Percentiles rank a stretch among this genome's conserved stretches.
Evolutionary conservation across 305 asterid species (phyloP).

Genomic region (Ilex paraguariensis): DNA sequence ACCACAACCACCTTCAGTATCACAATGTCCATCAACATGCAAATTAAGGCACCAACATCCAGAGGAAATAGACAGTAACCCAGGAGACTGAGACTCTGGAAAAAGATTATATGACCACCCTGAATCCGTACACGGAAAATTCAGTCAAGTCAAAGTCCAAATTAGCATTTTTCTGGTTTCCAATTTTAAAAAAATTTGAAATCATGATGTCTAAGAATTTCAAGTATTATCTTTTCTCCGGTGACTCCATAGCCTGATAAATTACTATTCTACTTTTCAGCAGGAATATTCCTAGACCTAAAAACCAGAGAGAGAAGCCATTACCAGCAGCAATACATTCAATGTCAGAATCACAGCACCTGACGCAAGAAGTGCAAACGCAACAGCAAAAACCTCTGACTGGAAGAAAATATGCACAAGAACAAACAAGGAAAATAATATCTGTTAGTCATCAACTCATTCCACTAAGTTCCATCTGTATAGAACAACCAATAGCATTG

Average conservation of each 20-base stretch:
- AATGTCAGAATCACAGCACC: slow-evolving; percentile 88
- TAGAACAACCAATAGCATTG: too few relatives aligned
- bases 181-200: background rate
- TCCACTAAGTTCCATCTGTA: background rate
- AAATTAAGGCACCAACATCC: slow-evolving; percentile 67
- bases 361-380: slow-evolving; percentile 87
- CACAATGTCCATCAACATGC: slow-evolving; percentile 72
- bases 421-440: background rate
- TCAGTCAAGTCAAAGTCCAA: background rate
- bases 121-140: slow-evolving; percentile 16
- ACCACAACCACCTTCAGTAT: slow-evolving; percentile 71
- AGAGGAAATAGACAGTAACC: slow-evolving; percentile 89
- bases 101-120: slow-evolving; percentile 95
- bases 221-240: too few relatives aligned
- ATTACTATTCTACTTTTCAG: too few relatives aligned
- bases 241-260: too few relatives aligned
- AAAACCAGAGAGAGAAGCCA: slow-evolving; percentile 9
- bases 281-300: too few relatives aligned
- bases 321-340: slow-evolving; percentile 90
- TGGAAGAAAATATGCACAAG: slow-evolving; percentile 19
- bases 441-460: background rate
- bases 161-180: background rate
- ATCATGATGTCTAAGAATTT: too few relatives aligned
- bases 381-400: slow-evolving; percentile 97
- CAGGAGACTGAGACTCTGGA: slow-evolving; percentile 82